phyloP scores from a whole-genome alignment of 352 stramenopile species.

The Phytophthora citricola region DNA sequence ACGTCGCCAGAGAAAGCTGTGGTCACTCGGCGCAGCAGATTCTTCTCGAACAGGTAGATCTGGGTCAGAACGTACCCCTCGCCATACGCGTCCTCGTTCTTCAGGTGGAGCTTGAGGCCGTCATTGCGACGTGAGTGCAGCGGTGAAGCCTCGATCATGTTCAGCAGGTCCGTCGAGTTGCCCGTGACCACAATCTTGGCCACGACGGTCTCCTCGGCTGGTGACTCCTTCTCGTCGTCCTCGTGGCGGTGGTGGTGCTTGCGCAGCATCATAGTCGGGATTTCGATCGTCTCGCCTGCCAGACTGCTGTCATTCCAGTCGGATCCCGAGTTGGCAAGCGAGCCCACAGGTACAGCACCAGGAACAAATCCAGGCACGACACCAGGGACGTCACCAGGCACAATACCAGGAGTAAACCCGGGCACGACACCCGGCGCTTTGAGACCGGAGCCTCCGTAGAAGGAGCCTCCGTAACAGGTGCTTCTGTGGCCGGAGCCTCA shows the following conservation, averaged over 20 bases:
- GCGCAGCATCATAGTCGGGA: slow-evolving; percentile 45
- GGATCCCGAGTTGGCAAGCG: slow-evolving; percentile 6
- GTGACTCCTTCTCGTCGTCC: slow-evolving; percentile 22
- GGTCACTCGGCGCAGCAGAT: slow-evolving; percentile 45
- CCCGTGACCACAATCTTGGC: slow-evolving; percentile 62
- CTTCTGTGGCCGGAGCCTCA: slow-evolving; percentile 17
- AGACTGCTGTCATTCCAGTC: slow-evolving; percentile 25
- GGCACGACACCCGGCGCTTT: slow-evolving; percentile 21
- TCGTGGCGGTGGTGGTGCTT: slow-evolving; percentile 35
- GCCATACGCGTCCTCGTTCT: slow-evolving; percentile 57
- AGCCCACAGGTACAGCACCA: slow-evolving; percentile 12
- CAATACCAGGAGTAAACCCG: slow-evolving; percentile 21
- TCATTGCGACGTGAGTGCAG: slow-evolving; percentile 48
- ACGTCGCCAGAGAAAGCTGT: slow-evolving; percentile 47
- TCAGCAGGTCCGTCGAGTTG: slow-evolving; percentile 61
- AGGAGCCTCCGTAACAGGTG: slow-evolving; percentile 12
- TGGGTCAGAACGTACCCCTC: slow-evolving; percentile 65
- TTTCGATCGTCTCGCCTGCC: slow-evolving; percentile 33
- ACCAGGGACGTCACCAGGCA: slow-evolving; percentile 18
- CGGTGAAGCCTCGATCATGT: slow-evolving; percentile 51
- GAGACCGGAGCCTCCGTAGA: slow-evolving; percentile 18
- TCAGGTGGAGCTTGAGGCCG: slow-evolving; percentile 58
- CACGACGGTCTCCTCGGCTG: slow-evolving; percentile 40
- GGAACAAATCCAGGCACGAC: slow-evolving; percentile 24
- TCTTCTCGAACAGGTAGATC: slow-evolving; percentile 60